A percentile compares a stretch with the other conserved stretches of the same genome.
Evolutionary conservation across 148 eudicot genomes (phyloP).

Genomic region (Rhododendron vialii): DNA sequence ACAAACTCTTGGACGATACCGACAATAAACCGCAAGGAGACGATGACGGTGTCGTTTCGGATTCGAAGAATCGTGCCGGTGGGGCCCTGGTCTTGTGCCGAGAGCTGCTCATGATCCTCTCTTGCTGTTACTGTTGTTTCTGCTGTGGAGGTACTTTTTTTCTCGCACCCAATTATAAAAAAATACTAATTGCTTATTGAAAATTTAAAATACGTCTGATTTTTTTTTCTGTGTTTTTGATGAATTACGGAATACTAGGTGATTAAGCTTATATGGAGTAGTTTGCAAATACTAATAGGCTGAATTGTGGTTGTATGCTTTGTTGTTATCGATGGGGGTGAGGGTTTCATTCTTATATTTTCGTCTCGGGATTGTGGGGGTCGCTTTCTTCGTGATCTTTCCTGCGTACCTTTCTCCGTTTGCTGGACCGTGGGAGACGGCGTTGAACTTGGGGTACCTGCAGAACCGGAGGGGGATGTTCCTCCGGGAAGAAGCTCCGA

Average conservation of each 20-base stretch:
- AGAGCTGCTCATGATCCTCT: conserved; percentile 39
- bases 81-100: conserved; percentile 10
- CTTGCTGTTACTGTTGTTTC: conserved; percentile 57
- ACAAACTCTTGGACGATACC: conserved; percentile 21
- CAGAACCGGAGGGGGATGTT: too few species aligned
- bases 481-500: too few species aligned
- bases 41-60: background rate
- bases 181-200: background rate
- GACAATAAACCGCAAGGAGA: background rate
- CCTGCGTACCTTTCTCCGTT: too few species aligned
- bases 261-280: background rate
- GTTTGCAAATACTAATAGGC: background rate
- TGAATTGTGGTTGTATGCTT: background rate
- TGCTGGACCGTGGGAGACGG: too few species aligned
- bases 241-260: background rate
- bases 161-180: background rate
- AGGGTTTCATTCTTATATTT: background rate
- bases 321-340: background rate
- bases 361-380: too few species aligned
- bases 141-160: conserved; percentile 52
- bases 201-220: background rate
- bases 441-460: too few species aligned
- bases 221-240: background rate
- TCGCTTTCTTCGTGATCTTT: too few species aligned
- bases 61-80: background rate